These are phyloP conservation scores for Fragaria iinumae DNA, from an alignment of 306 rosid species.

Conservation along the genomic window DNA sequence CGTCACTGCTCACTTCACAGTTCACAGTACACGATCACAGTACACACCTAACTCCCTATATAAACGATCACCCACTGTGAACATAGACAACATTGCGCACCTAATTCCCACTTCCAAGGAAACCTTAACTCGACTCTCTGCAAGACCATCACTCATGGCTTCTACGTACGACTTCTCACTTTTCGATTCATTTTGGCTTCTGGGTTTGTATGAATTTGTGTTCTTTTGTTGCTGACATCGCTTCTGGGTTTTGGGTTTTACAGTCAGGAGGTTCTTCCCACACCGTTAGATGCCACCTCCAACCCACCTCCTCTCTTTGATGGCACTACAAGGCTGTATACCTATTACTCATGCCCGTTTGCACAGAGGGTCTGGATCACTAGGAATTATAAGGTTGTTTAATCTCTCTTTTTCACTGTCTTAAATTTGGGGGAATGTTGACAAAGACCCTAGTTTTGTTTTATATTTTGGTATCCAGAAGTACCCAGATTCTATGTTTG, in stretches of 20 bases:
- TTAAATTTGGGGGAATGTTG: background rate
- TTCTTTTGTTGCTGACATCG: background rate
- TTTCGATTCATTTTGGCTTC: too few species aligned
- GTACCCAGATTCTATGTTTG: background rate
- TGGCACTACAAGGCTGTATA: slow-evolving; percentile 82
- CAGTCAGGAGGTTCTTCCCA: slow-evolving; percentile 44
- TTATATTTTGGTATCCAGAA: background rate
- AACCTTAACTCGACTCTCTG: background rate
- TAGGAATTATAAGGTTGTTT: slow-evolving; percentile 68
- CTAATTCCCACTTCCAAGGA: background rate
- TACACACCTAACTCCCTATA: background rate
- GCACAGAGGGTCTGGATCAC: slow-evolving; percentile 89
- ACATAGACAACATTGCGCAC: background rate
- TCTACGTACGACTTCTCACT: slow-evolving; percentile 29
- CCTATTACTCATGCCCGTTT: slow-evolving; percentile 53
- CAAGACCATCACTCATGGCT: slow-evolving; percentile 36
- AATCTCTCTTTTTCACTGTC: background rate
- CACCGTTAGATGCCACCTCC: slow-evolving; percentile 52
- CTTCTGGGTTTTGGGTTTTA: background rate
- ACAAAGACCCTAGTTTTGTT: background rate
- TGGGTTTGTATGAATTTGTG: slow-evolving; percentile 11
- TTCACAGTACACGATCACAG: background rate
- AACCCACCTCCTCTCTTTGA: slow-evolving; percentile 72
- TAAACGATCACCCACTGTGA: background rate
- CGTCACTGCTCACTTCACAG: slow-evolving; percentile 9